A percentile compares a stretch with the other conserved stretches of the same genome.
These are phyloP conservation scores for Hymenoscyphus scutula DNA, from an alignment of 2,329 filamentous ascomycete genomes.

Conservation along the genomic window DNA sequence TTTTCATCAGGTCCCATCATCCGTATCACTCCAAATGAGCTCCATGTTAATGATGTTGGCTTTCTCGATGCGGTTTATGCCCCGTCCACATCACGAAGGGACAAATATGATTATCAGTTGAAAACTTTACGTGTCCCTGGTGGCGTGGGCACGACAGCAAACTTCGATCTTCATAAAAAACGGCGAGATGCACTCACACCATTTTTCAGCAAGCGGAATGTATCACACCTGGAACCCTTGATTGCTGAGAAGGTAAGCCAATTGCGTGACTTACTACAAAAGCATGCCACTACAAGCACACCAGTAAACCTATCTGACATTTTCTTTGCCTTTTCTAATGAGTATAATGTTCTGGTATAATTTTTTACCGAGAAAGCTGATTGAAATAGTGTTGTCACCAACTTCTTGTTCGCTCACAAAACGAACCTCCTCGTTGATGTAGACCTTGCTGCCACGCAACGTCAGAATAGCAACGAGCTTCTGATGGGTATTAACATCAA, in stretches of 20 bases:
- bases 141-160: slow-evolving; percentile 13
- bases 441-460: neutral
- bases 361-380: neutral
- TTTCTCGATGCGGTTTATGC: slow-evolving; percentile 35
- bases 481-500: neutral
- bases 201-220: slow-evolving; percentile 17
- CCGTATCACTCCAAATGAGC: slow-evolving; percentile 32
- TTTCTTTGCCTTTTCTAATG: neutral
- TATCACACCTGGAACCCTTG: slow-evolving; percentile 15
- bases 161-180: slow-evolving; percentile 15
- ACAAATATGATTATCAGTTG: slow-evolving; percentile 18
- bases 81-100: slow-evolving; percentile 16
- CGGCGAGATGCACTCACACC: slow-evolving; percentile 17
- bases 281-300: slow-evolving; percentile 10
- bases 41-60: slow-evolving; percentile 35
- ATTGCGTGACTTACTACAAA: slow-evolving; percentile 10
- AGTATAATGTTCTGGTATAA: neutral
- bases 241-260: slow-evolving; percentile 19
- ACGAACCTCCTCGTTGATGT: neutral
- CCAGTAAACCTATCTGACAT: slow-evolving; percentile 11
- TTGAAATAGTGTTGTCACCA: neutral
- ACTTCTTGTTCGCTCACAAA: neutral
- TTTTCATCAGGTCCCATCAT: slow-evolving; percentile 36
- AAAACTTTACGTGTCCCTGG: slow-evolving; percentile 14
- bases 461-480: neutral